A percentile compares a stretch with the other conserved stretches of the same genome.
Evolutionary conservation across 1,284 basidiomycete genomes (phyloP).

Genomic region (Binderoboletus segoi): DNA sequence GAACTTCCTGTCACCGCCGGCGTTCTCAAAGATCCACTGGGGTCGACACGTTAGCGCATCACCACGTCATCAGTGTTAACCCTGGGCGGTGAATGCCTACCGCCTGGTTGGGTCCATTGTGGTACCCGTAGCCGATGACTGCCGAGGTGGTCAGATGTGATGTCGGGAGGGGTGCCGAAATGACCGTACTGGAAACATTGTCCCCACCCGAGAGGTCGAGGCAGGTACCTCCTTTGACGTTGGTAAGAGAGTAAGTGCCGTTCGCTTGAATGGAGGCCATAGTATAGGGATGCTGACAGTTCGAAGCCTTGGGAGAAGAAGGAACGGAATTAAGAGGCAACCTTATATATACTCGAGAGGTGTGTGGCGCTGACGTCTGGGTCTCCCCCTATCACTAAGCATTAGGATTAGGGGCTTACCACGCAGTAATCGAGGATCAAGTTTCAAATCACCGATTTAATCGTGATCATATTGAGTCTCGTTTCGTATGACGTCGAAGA

Average conservation of each 20-base stretch:
- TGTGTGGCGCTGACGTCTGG: too few species aligned
- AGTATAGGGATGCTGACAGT: background rate
- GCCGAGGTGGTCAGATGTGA: background rate
- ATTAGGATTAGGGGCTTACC: too few species aligned
- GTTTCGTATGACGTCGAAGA: too few species aligned
- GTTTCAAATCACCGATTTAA: too few species aligned
- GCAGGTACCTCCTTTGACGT: slow-evolving; percentile 51
- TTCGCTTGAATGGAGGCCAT: slow-evolving; percentile 27
- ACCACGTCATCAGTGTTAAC: background rate
- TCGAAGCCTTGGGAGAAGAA: too few species aligned
- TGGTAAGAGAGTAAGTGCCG: slow-evolving; percentile 48
- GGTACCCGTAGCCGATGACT: slow-evolving; percentile 54
- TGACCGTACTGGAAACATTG: slow-evolving; percentile 42
- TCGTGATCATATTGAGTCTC: too few species aligned
- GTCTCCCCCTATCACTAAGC: too few species aligned
- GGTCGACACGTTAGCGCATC: background rate
- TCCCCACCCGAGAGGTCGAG: slow-evolving; percentile 59
- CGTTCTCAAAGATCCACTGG: slow-evolving; percentile 52
- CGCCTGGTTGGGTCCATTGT: slow-evolving; percentile 52
- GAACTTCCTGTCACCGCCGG: slow-evolving; percentile 36
- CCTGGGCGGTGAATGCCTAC: slow-evolving; percentile 28
- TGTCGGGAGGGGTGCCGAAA: slow-evolving; percentile 1
- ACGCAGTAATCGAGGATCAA: too few species aligned
- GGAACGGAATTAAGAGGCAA: too few species aligned
- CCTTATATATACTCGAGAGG: too few species aligned